Conservation (phyloP, 208 protist species). For the Leishmania turanica region DNA sequence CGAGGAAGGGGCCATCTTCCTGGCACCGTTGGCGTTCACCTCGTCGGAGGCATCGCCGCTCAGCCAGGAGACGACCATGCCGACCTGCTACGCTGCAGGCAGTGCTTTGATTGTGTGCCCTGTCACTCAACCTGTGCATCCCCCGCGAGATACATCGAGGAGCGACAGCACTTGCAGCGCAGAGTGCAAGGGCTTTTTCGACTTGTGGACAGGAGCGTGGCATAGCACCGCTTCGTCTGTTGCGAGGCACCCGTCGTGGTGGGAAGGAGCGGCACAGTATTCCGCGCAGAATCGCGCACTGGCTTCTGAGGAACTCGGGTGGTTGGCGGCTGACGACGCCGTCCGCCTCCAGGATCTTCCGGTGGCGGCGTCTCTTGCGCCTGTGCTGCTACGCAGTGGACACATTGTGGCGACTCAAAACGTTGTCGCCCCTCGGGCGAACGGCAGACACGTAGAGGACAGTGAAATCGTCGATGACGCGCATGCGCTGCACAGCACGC, state of each 20-base stretch:
- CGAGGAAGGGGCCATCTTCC: slow-evolving; percentile 64
- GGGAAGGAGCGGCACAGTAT: neutral
- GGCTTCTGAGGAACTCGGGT: slow-evolving; percentile 5
- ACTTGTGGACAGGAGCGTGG: slow-evolving; percentile 46
- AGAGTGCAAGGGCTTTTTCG: slow-evolving; percentile 20
- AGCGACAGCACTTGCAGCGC: neutral
- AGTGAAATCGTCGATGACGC: neutral
- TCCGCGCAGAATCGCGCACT: neutral
- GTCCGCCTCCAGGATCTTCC: neutral
- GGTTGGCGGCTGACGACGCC: neutral
- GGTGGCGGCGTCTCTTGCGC: slow-evolving; percentile 8
- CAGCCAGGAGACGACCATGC: neutral
- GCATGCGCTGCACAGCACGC: slow-evolving; percentile 18
- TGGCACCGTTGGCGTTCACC: slow-evolving; percentile 87
- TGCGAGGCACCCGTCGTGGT: neutral
- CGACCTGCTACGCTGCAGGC: slow-evolving; percentile 32
- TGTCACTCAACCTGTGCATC: slow-evolving; percentile 7
- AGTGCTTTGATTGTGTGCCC: slow-evolving; percentile 36
- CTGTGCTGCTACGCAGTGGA: slow-evolving; percentile 17
- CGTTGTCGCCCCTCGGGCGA: neutral
- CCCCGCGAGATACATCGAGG: neutral
- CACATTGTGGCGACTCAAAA: slow-evolving; percentile 35
- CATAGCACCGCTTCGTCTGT: neutral
- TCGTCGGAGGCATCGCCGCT: slow-evolving; percentile 28
- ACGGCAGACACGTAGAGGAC: slow-evolving; percentile 14